Conservation (phyloP, 805 yeast species). For the Candida pseudofarinosa region DNA sequence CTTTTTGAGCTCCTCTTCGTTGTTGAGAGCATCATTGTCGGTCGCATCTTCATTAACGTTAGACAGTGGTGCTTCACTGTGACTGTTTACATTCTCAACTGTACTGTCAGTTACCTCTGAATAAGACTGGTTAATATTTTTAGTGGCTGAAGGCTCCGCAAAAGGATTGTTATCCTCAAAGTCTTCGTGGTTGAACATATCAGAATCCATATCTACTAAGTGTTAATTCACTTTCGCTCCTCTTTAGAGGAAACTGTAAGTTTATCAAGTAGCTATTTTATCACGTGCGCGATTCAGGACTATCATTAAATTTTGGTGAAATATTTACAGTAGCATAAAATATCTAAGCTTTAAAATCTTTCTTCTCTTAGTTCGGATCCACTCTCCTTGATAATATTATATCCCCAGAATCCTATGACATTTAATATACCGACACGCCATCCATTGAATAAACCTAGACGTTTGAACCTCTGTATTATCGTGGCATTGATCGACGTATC, state of each 20-base stretch:
- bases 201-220: background rate
- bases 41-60: conserved; percentile 18
- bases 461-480: conserved; percentile 32
- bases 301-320: background rate
- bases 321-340: background rate
- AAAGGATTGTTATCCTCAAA: conserved; percentile 43
- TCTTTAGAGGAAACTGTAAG: background rate
- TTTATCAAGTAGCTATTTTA: background rate
- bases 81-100: background rate
- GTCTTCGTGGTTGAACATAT: conserved; percentile 37
- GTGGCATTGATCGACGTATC: conserved; percentile 26
- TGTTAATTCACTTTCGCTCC: background rate
- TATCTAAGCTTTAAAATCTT: conserved; percentile 15
- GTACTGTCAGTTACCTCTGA: conserved; percentile 14
- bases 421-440: conserved; percentile 87
- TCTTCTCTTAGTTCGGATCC: conserved; percentile 38
- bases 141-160: conserved; percentile 24
- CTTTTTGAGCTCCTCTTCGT: conserved; percentile 37
- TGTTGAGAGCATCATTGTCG: background rate
- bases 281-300: background rate
- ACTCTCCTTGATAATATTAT: conserved; percentile 51
- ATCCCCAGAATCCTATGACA: conserved; percentile 79
- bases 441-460: conserved; percentile 63
- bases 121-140: background rate
- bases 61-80: background rate